A percentile compares a stretch with the other conserved stretches of the same genome.
Evolutionary conservation across 345 rosid species (phyloP).

Genomic region (Bruguiera gymnorhiza): DNA sequence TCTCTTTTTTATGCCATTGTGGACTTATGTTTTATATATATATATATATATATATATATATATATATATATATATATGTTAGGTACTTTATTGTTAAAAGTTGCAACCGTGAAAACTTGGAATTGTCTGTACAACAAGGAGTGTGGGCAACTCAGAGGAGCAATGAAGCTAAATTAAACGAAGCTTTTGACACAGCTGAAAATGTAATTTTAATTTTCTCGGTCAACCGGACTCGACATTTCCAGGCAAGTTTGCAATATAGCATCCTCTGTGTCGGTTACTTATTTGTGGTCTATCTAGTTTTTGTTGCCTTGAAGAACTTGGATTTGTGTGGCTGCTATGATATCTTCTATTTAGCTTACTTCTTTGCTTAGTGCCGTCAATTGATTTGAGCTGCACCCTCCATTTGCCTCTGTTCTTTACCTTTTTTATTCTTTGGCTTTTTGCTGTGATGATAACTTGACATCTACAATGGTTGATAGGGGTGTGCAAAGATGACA

Average conservation of each 20-base stretch:
- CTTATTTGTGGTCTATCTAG: not conserved
- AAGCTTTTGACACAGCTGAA: constrained; percentile 88
- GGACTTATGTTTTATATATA: constrained; percentile 24
- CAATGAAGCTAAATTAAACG: constrained; percentile 96
- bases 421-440: not conserved
- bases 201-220: constrained; percentile 92
- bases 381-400: not conserved
- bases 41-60: constrained; percentile 28
- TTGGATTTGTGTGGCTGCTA: not conserved
- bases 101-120: constrained; percentile 94
- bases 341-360: not conserved
- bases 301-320: not conserved
- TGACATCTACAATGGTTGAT: constrained; percentile 18
- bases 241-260: constrained; percentile 64
- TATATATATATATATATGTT: constrained; percentile 26
- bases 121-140: constrained; percentile 97
- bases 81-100: constrained; percentile 99
- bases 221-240: constrained; percentile 93
- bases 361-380: not conserved
- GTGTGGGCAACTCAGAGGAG: constrained; percentile 99
- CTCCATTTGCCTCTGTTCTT: too few relatives aligned
- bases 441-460: constrained; percentile 11
- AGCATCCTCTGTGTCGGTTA: constrained; percentile 12
- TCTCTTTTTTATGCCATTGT: constrained; percentile 2
- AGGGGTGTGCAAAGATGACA: constrained; percentile 99